Evolutionary conservation across 768 basidiomycete genomes (phyloP).

Genomic region (Grammothele lineata): DNA sequence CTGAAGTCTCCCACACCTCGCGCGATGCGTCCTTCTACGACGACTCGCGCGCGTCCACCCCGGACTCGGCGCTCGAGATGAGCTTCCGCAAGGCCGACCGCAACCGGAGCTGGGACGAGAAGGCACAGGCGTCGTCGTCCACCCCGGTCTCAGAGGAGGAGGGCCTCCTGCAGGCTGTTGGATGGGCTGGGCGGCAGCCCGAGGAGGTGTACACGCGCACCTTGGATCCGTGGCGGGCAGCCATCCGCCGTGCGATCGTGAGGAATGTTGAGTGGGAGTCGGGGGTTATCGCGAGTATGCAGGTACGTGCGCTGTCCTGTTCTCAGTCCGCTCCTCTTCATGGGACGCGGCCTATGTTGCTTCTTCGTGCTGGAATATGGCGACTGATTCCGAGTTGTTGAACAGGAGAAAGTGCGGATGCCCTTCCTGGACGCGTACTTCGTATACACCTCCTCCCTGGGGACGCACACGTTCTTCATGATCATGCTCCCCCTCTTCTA

Average conservation of each 20-base stretch:
- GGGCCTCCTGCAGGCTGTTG: constrained; percentile 7
- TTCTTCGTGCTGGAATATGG: no score
- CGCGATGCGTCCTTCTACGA: constrained; percentile 3
- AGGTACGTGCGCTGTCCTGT: constrained; percentile 46
- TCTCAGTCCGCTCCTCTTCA: no score
- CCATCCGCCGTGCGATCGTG: constrained; percentile 51
- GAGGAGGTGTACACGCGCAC: constrained; percentile 61
- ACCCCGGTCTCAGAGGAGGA: constrained; percentile 5
- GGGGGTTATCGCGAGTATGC: constrained; percentile 56
- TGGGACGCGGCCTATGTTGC: no score
- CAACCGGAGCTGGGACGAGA: constrained; percentile 7
- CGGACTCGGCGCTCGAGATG: constrained; percentile 9
- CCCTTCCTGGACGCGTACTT: constrained; percentile 79
- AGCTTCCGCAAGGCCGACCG: constrained; percentile 7
- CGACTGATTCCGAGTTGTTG: no score
- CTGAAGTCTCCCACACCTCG: not conserved
- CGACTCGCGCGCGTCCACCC: constrained; percentile 17
- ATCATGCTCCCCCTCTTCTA: constrained; percentile 78
- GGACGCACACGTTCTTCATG: constrained; percentile 94
- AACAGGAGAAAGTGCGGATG: constrained; percentile 41
- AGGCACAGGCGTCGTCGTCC: constrained; percentile 3
- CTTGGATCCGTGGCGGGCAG: constrained; percentile 63
- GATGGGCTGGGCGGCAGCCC: constrained; percentile 24
- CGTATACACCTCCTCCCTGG: constrained; percentile 75
- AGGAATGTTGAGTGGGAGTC: constrained; percentile 56